These are phyloP conservation scores for Tulasnella sp. DNA, from an alignment of 768 basidiomycete genomes.

Conservation along the genomic window DNA sequence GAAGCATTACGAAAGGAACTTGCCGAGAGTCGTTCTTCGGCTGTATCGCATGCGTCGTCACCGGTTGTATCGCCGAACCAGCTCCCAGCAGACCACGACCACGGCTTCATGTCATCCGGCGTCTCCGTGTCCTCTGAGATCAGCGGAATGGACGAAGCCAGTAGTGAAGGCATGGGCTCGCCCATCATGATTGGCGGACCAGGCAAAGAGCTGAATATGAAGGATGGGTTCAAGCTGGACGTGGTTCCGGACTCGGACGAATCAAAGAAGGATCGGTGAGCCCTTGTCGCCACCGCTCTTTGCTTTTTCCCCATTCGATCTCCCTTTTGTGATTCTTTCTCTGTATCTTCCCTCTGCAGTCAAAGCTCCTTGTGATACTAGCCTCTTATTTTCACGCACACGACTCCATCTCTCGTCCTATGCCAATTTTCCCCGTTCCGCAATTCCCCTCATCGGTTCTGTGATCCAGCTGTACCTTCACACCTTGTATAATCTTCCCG, in stretches of 20 bases:
- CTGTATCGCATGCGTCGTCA: conserved; percentile 1
- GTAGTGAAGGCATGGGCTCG: conserved; percentile 2
- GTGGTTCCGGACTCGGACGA: background rate
- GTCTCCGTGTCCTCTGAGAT: conserved; percentile 12
- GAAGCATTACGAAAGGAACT: conserved; percentile 86
- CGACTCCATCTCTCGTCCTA: background rate
- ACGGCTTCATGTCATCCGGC: conserved; percentile 6
- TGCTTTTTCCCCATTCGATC: background rate
- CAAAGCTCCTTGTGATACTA: background rate
- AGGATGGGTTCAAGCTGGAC: conserved; percentile 17
- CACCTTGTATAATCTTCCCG: background rate
- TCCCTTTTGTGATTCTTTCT: background rate
- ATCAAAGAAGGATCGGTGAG: conserved; percentile 16
- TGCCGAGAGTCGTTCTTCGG: conserved; percentile 41
- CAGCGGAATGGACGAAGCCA: conserved; percentile 6
- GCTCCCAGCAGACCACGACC: background rate
- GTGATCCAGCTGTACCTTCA: background rate
- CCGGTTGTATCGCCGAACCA: background rate
- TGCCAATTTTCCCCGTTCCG: background rate
- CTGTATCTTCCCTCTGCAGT: background rate
- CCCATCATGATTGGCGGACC: conserved; percentile 10
- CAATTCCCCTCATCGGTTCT: background rate
- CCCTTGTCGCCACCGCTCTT: background rate
- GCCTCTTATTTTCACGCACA: background rate
- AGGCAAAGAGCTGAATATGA: conserved; percentile 1